Conservation (phyloP, 108 stramenopile genomes). For the Cyclostephanos tholiformis region DNA sequence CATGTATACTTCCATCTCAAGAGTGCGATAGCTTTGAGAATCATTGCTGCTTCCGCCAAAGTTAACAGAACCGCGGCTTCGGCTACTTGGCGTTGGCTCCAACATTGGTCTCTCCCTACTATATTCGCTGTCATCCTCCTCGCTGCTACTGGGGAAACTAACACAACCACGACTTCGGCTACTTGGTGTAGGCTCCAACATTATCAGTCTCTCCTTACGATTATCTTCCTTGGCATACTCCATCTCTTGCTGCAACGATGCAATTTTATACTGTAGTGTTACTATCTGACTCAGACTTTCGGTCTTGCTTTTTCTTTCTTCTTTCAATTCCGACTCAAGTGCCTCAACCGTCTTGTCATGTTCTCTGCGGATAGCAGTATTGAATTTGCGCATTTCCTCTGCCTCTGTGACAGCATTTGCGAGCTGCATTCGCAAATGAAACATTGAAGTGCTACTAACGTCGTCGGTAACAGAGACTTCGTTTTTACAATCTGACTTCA, state of each 20-base stretch:
- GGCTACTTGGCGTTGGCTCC: too few species aligned
- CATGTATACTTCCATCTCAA: slow-evolving; percentile 24
- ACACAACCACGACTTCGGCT: background rate
- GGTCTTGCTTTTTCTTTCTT: slow-evolving; percentile 23
- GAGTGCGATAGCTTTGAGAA: background rate
- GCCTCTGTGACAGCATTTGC: slow-evolving; percentile 30
- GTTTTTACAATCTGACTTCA: too few species aligned
- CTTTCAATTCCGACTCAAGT: slow-evolving; percentile 34
- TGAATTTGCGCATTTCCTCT: slow-evolving; percentile 45
- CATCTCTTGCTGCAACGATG: slow-evolving; percentile 34
- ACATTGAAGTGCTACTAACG: too few species aligned
- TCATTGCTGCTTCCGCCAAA: too few species aligned
- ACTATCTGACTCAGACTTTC: slow-evolving; percentile 31
- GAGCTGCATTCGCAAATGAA: slow-evolving; percentile 16
- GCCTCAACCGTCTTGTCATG: slow-evolving; percentile 34
- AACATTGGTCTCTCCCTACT: too few species aligned
- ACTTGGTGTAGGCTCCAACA: background rate
- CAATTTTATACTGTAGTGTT: slow-evolving; percentile 30
- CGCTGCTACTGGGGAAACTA: background rate
- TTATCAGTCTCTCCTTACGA: background rate
- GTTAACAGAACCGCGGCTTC: too few species aligned
- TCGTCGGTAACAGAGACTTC: too few species aligned
- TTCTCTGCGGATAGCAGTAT: slow-evolving; percentile 32
- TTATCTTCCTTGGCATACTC: slow-evolving; percentile 19
- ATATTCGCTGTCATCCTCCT: too few species aligned